These are phyloP conservation scores for Theobroma cacao DNA, from an alignment of 345 rosid genomes.

Conservation along the genomic window DNA sequence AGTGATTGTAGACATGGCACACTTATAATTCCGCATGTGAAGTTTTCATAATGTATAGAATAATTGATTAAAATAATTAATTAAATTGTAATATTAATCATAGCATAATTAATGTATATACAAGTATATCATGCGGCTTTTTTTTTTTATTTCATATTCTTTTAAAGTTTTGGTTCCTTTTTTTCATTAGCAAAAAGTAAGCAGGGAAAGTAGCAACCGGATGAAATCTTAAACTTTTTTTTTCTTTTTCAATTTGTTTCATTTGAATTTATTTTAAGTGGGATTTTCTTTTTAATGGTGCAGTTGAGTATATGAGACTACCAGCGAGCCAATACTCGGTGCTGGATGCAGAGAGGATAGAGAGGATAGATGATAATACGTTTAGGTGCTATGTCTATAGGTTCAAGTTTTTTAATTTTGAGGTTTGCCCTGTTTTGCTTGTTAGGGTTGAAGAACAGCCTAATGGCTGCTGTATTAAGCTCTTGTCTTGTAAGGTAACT, in stretches of 20 bases:
- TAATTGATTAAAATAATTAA: too few species aligned
- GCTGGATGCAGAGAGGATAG: constrained; percentile 96
- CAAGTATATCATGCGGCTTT: too few species aligned
- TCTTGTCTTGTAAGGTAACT: constrained; percentile 82
- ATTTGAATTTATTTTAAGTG: neutral
- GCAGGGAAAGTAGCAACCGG: too few species aligned
- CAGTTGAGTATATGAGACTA: constrained; percentile 93
- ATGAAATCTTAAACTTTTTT: neutral
- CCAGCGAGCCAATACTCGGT: constrained; percentile 98
- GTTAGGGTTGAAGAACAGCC: constrained; percentile 88
- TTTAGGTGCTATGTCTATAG: constrained; percentile 84
- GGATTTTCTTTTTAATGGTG: neutral
- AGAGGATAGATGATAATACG: constrained; percentile 83
- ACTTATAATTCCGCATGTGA: too few species aligned
- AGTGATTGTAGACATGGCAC: too few species aligned
- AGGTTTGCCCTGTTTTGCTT: constrained; percentile 92
- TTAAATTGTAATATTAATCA: too few species aligned
- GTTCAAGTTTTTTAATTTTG: constrained; percentile 80
- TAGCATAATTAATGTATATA: too few species aligned
- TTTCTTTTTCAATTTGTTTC: too few species aligned
- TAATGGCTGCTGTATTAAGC: constrained; percentile 88
- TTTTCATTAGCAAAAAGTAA: too few species aligned
- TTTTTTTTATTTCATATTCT: too few species aligned
- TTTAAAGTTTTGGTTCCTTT: too few species aligned
- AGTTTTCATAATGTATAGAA: too few species aligned